Evolutionary conservation across 2,329 filamentous ascomycete species (phyloP), one percentile per base, ranked within the genome.

Genomic region (Parasarocladium wereldwijsianum): DNA sequence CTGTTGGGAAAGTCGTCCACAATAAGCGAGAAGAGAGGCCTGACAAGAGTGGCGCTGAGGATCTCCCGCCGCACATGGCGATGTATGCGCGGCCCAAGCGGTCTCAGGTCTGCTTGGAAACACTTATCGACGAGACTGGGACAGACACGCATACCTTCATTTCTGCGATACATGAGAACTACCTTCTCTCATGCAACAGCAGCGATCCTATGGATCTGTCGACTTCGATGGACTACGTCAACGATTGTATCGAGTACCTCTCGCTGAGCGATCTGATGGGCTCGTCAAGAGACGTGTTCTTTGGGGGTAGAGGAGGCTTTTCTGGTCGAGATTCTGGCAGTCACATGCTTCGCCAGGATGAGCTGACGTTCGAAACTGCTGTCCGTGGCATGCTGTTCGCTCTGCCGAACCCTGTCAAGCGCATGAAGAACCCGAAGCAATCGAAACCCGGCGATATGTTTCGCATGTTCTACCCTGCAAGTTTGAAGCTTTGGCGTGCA

Each of bases 1-100:
- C 90, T 1, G 81, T 96, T 9, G 90, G 87, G 4, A 94, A 90
- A 48, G 82, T 98, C 3, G 76, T 96, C 1, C 93, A 96, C 58
- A 98, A 98, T 58, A 98, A 94, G 50, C 70, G 90, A 26, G 67
- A 79, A 14, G 72, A 77, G 17, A 48, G 36, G 26, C 51, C 54
- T 4, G 53, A 62, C 7, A 46, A 47, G 7, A 54, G 61, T 18
- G 47, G 52, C 3, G 52, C 54, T 12, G 73, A 78, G 41, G 51
- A 52, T 15, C 55, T 83, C 12, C 77, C 77, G 5, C 42, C 50
- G n/a, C 67, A 72, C 47, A 49, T 81, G 20, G 57, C 62, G 4
- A 61, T 69, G 8, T 52, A 64, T 38, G 62, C 68, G 5, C 62
- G 77, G 5, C 70, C 68, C 1, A 75, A 70, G 40, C 57, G 58